These are phyloP conservation scores for Arthrinium puccinioides DNA, from an alignment of 2,329 filamentous ascomycete species.

Conservation along the genomic window DNA sequence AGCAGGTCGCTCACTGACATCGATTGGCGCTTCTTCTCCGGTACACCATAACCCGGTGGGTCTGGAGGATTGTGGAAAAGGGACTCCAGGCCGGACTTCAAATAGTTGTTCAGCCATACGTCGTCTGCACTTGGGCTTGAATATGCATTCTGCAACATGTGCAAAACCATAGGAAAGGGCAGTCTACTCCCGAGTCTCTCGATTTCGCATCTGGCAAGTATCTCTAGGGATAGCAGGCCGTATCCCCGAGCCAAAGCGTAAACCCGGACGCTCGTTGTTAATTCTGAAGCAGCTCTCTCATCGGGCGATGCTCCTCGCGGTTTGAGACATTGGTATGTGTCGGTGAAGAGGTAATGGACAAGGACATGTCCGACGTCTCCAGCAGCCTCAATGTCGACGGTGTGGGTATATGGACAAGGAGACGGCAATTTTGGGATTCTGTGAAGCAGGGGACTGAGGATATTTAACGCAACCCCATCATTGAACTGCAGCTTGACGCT, in stretches of 20 bases:
- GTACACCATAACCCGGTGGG: too few species aligned
- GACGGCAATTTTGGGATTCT: too few species aligned
- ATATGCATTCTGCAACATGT: slow-evolving; percentile 6
- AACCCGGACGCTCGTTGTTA: slow-evolving; percentile 11
- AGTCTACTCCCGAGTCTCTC: slow-evolving; percentile 8
- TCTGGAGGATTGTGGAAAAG: too few species aligned
- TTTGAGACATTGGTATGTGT: slow-evolving; percentile 14
- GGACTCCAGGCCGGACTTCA: slow-evolving; percentile 8
- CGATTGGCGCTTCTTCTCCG: too few species aligned
- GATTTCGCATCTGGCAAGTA: slow-evolving; percentile 12
- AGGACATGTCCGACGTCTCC: slow-evolving; percentile 13
- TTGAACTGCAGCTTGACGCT: too few species aligned
- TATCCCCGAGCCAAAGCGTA: slow-evolving; percentile 12
- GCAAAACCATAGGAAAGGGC: slow-evolving; percentile 6
- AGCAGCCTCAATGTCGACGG: too few species aligned
- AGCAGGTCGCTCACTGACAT: too few species aligned
- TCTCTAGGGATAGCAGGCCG: slow-evolving; percentile 8
- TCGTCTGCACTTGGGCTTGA: slow-evolving; percentile 5
- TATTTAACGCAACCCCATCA: too few species aligned
- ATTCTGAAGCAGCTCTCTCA: slow-evolving; percentile 10
- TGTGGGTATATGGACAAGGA: too few species aligned
- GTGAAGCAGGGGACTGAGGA: too few species aligned
- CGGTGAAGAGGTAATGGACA: slow-evolving; percentile 15
- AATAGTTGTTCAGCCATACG: slow-evolving; percentile 10
- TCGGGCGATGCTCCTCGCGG: slow-evolving; percentile 8